Evolutionary conservation across 352 stramenopile species (phyloP), one percentile per base, ranked within the genome.

Genomic region (Globisporangium middletonii): DNA sequence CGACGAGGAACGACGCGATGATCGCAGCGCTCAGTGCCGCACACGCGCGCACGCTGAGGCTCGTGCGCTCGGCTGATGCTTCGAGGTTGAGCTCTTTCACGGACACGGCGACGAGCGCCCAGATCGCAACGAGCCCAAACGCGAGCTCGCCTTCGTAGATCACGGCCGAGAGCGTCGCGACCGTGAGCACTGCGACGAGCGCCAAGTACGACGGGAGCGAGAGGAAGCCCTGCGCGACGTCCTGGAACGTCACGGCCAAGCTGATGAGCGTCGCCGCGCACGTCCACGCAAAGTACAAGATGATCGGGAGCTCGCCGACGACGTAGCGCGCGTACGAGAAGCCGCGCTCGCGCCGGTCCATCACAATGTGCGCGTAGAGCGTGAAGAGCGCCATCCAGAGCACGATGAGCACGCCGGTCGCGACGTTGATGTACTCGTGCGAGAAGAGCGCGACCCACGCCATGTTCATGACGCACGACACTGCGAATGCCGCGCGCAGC

Each of bases 221-320:
- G 19, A 90, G 55, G 48, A 71, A 88, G 30, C 69, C 72, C 9
- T 69, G 62, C 18, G 56, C 45, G 18, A 83, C 47, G 30, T 88
- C 67, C 54, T 89, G 76, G n/a, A 68, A 59, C 30, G 73, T 73
- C 43, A 92, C 76, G 26, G 76, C 73, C 53, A 92, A 63, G 62
- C 67, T 83, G 67, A 92, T 90, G 38, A 89, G 69, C 53, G 71
- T 85, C 46, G 82, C 79, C 18, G 72, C 79, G 44, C 71, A 84
- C 11, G 75, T 86, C 82, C 82, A 92, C 19, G 76, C 77, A 50
- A 90, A 92, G 57, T 92, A 92, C 37, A 86, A 42, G 19, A 68
- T 76, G 26, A 92, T 38, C 8, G 73, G 75, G 48, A 92, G 65
- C 62, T 89, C 79, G 37, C 72, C 86, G 44, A 76, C 54, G 27